Evolutionary conservation across 2,329 filamentous ascomycete species (phyloP).

Genomic region (Neodidymelliopsis sp.): DNA sequence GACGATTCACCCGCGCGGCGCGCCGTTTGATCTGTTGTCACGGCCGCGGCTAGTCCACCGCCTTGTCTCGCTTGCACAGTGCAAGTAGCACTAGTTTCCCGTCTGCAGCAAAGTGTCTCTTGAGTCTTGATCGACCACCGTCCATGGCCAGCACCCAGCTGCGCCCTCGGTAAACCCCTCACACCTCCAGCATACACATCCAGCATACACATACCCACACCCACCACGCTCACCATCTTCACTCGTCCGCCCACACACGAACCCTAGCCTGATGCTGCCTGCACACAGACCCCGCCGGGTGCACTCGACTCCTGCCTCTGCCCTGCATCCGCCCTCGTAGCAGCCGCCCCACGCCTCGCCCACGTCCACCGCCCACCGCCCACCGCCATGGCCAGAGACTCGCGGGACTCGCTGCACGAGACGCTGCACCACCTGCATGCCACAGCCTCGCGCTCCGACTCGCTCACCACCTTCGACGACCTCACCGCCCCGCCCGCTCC

Average conservation of each 20-base stretch:
- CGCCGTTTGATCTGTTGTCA: conserved; percentile 7
- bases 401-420: conserved; percentile 30
- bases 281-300: conserved; percentile 3
- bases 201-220: not conserved
- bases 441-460: conserved; percentile 82
- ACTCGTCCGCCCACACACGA: not conserved
- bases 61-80: not conserved
- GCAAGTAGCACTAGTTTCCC: no score
- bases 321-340: not conserved
- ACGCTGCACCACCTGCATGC: conserved; percentile 84
- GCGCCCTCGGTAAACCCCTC: conserved; percentile 11
- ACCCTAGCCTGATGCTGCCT: conserved; percentile 3
- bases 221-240: not conserved
- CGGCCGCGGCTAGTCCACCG: not conserved
- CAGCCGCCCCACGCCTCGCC: not conserved
- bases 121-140: not conserved
- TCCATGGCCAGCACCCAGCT: conserved; percentile 8
- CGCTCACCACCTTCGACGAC: conserved; percentile 92
- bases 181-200: not conserved
- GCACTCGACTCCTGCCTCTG: not conserved
- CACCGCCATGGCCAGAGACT: conserved; percentile 37
- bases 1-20: conserved; percentile 3
- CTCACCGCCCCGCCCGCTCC: conserved; percentile 75
- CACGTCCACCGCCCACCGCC: no score
- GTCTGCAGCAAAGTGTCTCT: no score